These are phyloP conservation scores for Morella rubra DNA, from an alignment of 306 rosid genomes.

Conservation along the genomic window DNA sequence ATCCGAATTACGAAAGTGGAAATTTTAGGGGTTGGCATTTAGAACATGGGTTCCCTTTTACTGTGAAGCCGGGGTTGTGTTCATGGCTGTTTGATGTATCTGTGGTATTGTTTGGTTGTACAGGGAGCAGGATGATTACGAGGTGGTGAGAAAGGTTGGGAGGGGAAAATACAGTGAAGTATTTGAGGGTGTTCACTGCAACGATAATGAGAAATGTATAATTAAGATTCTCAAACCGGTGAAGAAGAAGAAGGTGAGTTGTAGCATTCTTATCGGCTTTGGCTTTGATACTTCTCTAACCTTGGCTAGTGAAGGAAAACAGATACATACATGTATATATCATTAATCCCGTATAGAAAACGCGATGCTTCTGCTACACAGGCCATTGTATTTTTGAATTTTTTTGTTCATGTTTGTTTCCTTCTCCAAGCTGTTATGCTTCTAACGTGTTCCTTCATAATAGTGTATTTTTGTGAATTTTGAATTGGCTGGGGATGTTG, in stretches of 20 bases:
- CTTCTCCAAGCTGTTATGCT: not conserved
- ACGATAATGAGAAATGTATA: conserved; percentile 75
- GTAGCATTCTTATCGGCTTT: not conserved
- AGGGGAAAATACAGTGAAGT: conserved; percentile 98
- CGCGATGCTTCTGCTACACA: not conserved
- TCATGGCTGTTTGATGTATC: not conserved
- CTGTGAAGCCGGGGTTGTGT: not conserved
- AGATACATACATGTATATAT: too few relatives aligned
- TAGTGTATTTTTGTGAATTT: not conserved
- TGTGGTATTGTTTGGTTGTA: conserved; percentile 3
- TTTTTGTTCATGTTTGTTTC: not conserved
- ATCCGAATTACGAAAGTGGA: not conserved
- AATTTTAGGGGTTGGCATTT: not conserved
- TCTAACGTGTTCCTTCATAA: not conserved
- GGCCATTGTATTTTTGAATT: not conserved
- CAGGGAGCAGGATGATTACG: conserved; percentile 95
- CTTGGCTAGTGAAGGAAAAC: not conserved
- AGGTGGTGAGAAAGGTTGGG: conserved; percentile 94
- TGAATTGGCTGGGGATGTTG: not conserved
- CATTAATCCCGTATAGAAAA: not conserved
- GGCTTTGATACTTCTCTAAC: not conserved
- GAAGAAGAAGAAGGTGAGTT: conserved; percentile 83
- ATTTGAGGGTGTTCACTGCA: conserved; percentile 86
- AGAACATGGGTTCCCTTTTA: not conserved
- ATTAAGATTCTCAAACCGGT: conserved; percentile 93